Evolutionary conservation across 108 stramenopile species (phyloP).

Genomic region (Schizochytrium sp.): DNA sequence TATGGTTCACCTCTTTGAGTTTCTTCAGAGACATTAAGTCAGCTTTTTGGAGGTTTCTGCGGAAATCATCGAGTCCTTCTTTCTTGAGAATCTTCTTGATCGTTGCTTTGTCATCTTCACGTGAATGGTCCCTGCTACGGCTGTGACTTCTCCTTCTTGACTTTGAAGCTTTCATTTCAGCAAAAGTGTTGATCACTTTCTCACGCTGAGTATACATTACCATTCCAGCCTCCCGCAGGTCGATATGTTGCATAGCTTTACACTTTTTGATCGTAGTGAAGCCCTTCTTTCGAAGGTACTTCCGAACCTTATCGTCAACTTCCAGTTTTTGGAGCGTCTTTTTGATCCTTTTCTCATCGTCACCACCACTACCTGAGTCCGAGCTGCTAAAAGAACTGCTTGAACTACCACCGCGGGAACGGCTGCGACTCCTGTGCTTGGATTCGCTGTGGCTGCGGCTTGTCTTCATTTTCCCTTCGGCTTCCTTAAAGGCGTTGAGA

Average conservation of each 20-base stretch:
- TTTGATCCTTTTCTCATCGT: slow-evolving; percentile 19
- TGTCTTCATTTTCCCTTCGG: background rate
- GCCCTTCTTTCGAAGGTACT: background rate
- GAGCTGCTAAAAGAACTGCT: background rate
- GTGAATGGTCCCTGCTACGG: background rate
- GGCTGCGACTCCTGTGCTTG: background rate
- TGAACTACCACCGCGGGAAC: background rate
- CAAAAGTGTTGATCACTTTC: background rate
- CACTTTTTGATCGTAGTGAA: slow-evolving; percentile 10
- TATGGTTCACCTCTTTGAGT: background rate
- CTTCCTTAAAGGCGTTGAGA: background rate
- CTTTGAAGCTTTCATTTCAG: background rate
- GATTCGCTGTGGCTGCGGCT: slow-evolving; percentile 52
- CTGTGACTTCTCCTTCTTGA: background rate
- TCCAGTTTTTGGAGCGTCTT: background rate
- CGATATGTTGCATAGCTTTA: background rate
- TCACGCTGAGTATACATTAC: background rate
- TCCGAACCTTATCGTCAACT: too few relatives aligned
- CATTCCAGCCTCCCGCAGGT: background rate
- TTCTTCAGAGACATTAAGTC: slow-evolving; percentile 1
- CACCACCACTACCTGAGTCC: background rate
- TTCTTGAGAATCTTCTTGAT: slow-evolving; percentile 36
- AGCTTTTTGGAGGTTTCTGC: background rate
- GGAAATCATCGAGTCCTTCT: background rate
- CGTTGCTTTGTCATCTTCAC: slow-evolving; percentile 14